A percentile compares a stretch with the other conserved stretches of the same genome.
These are phyloP conservation scores for Aureobasidium sp. DNA, from an alignment of 2,329 filamentous ascomycete genomes.

Conservation along the genomic window DNA sequence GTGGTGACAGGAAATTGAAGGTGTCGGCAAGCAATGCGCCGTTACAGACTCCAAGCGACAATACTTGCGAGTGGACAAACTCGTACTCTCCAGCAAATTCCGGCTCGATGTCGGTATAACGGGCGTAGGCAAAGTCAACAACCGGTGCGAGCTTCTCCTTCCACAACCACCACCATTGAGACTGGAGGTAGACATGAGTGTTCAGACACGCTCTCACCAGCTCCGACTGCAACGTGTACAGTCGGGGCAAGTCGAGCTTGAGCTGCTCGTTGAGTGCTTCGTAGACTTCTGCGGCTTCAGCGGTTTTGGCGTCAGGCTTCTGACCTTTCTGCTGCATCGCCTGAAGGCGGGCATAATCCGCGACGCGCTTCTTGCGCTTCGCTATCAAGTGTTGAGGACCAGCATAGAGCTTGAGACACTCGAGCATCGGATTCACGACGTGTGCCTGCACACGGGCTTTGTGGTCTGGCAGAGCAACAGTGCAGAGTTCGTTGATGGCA, in stretches of 20 bases:
- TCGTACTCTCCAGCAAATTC: constrained; percentile 75
- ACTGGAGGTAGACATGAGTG: constrained; percentile 79
- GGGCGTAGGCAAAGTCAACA: constrained; percentile 42
- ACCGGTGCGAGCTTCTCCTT: constrained; percentile 73
- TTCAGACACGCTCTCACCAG: constrained; percentile 76
- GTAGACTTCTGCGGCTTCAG: constrained; percentile 81
- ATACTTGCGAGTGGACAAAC: constrained; percentile 64
- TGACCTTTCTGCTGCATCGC: constrained; percentile 73
- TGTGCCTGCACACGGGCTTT: constrained; percentile 64
- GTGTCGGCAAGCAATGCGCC: constrained; percentile 56
- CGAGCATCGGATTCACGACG: constrained; percentile 78
- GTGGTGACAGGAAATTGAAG: constrained; percentile 52
- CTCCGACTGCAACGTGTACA: constrained; percentile 74
- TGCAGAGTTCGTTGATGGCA: constrained; percentile 78
- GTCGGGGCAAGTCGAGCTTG: constrained; percentile 81
- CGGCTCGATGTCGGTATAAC: constrained; percentile 61
- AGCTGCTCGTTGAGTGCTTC: constrained; percentile 85
- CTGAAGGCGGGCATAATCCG: constrained; percentile 79
- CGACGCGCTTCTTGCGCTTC: constrained; percentile 85
- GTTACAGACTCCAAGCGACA: constrained; percentile 70
- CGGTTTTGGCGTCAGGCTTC: constrained; percentile 77
- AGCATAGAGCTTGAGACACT: constrained; percentile 70
- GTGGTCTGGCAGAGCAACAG: constrained; percentile 76
- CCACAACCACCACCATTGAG: constrained; percentile 75
- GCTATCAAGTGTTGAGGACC: constrained; percentile 85